Base-by-base conservation (phyloP, 441 rosid genomes). In the Populus hybrid region DNA sequence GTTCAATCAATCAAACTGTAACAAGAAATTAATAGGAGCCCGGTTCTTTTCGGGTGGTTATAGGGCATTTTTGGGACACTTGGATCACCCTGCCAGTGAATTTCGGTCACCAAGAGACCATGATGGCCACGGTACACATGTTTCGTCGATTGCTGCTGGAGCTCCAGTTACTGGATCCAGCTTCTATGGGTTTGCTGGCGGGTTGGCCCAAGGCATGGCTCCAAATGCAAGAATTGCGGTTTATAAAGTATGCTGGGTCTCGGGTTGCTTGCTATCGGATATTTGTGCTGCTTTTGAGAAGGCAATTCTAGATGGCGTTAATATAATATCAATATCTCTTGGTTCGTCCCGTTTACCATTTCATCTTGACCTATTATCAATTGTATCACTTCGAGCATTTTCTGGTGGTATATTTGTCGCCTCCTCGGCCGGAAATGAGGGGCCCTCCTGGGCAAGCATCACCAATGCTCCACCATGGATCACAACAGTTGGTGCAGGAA, bases 1-100 rank as follows among this genome's bases (percentile, higher is more conserved):
- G 61, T 82, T 79, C 65, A 36, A 73, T 72, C 77, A 73, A 38
- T 76, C 72, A 14, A 72, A 79, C 16, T 82, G 85, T 30, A 82
- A 82, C 69, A 71, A 74, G 67, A 82, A 82, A 75, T 72, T 82
- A 16, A 82, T 82, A 4, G 85, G 82, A 2, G 82, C 85, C 28
- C 67, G 80, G 7, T 76, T 72, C 38, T 82, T 82, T 69, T 70
- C 75, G 26, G 78, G 61, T 30, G 85, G 85, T 30, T 82, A 73
- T 38, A 36, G 64, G 67, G 78, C 82, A 21, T 46, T 67, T 76
- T 81, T 76, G 32, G 46, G 63, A 18, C 16, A 24, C 42, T 65
- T 70, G 30, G 71, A 11, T 63, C 30, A 63, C 9, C 34, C 23
- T 40, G 18, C 16, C 18, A 30, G n/a, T 7, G 76, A 78, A 40